A percentile compares a stretch with the other conserved stretches of the same genome.
These are phyloP conservation scores for Sisymbrium altissimum DNA, from an alignment of 345 rosid genomes.

Conservation along the genomic window DNA sequence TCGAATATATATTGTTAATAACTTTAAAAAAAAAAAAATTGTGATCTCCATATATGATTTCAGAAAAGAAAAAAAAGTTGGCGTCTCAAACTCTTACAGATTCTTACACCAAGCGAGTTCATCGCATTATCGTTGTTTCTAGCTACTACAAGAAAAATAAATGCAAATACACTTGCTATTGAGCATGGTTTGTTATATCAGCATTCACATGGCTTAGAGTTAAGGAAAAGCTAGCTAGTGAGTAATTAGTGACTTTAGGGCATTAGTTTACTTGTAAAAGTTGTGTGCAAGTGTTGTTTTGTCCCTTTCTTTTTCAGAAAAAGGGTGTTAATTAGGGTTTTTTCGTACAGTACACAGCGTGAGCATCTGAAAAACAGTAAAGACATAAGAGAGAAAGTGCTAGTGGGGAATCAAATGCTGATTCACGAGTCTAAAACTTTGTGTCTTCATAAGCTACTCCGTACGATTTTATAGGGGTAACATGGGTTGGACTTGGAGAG, in stretches of 20 bases:
- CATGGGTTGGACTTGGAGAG: constrained; percentile 30
- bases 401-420: constrained; percentile 40
- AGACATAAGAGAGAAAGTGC: constrained; percentile 10
- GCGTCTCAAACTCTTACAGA: not conserved
- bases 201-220: constrained; percentile 30
- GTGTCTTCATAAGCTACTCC: constrained; percentile 35
- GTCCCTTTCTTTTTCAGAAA: constrained; percentile 26
- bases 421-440: constrained; percentile 23
- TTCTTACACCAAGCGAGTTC: not conserved
- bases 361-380: constrained; percentile 32
- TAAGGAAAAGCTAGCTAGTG: constrained; percentile 25
- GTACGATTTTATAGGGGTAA: constrained; percentile 32
- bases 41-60: not conserved
- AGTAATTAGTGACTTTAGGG: constrained; percentile 20
- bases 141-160: not conserved
- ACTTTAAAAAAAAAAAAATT: too few relatives aligned
- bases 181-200: not conserved
- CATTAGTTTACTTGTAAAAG: constrained; percentile 27
- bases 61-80: not conserved
- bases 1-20: too few relatives aligned
- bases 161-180: not conserved
- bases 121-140: not conserved
- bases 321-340: constrained; percentile 16
- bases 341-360: constrained; percentile 17
- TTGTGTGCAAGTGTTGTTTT: constrained; percentile 32